phyloP scores from a whole-genome alignment of 208 protist genomes.

The Wallacemonas sp. region DNA sequence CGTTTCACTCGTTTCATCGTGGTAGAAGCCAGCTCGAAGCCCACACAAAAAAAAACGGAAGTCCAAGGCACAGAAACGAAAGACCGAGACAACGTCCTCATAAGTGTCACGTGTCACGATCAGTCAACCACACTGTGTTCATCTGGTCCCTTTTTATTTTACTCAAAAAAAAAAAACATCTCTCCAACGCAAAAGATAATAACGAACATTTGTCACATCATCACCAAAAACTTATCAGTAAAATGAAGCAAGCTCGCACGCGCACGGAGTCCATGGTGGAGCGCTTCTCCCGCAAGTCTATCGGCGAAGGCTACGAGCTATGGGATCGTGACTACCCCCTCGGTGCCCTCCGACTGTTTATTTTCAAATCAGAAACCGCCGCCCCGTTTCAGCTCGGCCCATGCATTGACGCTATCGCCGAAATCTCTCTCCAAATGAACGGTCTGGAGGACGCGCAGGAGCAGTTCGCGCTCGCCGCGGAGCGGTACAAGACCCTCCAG shows the following conservation, averaged over 20 bases:
- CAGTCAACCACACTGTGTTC: too few relatives aligned
- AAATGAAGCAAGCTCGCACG: constrained; percentile 68
- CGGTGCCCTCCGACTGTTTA: constrained; percentile 85
- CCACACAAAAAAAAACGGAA: neutral
- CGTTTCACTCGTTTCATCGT: neutral
- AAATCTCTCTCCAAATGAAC: constrained; percentile 79
- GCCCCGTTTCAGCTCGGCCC: constrained; percentile 85
- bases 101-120: too few relatives aligned
- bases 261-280: constrained; percentile 90
- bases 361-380: constrained; percentile 86
- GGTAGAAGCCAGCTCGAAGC: neutral
- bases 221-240: too few relatives aligned
- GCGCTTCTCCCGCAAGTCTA: constrained; percentile 81
- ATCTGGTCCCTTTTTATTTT: too few relatives aligned
- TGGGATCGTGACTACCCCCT: constrained; percentile 90
- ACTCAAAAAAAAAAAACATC: constrained; percentile 21
- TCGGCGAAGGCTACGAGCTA: constrained; percentile 86
- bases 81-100: neutral
- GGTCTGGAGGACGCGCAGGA: constrained; percentile 81
- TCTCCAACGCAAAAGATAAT: too few relatives aligned
- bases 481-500: constrained; percentile 85
- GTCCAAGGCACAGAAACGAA: neutral
- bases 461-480: constrained; percentile 70
- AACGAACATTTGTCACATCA: too few relatives aligned
- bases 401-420: constrained; percentile 80